A percentile compares a stretch with the other conserved stretches of the same genome.
phyloP scores from a whole-genome alignment of 179 eudicot genomes.

The Beta lomatogona region DNA sequence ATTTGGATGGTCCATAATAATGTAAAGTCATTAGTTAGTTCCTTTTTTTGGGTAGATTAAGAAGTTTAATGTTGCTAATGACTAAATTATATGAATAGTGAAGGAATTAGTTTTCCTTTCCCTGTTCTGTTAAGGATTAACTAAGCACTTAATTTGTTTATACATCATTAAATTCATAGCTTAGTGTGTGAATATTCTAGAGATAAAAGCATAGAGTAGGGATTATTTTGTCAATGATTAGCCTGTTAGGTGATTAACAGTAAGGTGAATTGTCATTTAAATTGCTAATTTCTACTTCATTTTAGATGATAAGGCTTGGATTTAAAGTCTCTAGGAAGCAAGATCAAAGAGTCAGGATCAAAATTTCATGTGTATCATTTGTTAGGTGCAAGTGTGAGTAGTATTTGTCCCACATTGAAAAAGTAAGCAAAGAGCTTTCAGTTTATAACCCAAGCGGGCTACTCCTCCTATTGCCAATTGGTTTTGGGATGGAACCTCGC shows the following conservation, averaged over 20 bases:
- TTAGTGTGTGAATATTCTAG: background rate
- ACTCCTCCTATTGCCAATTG: too few relatives aligned
- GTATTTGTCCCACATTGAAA: too few relatives aligned
- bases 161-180: too few relatives aligned
- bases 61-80: background rate
- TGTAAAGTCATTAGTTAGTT: background rate
- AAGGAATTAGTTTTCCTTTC: background rate
- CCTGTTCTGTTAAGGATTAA: background rate
- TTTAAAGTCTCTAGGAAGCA: background rate
- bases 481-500: too few relatives aligned
- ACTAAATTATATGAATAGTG: background rate
- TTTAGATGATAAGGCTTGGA: background rate
- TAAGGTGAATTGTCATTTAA: background rate
- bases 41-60: background rate
- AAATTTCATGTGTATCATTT: background rate
- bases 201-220: too few relatives aligned
- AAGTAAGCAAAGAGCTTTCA: too few relatives aligned
- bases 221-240: too few relatives aligned
- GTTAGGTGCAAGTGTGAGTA: too few relatives aligned
- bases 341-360: background rate
- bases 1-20: background rate
- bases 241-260: too few relatives aligned
- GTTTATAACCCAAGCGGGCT: too few relatives aligned
- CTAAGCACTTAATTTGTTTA: background rate
- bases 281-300: background rate